Conservation (phyloP, 805 yeast species). For the Candida saitoana region DNA sequence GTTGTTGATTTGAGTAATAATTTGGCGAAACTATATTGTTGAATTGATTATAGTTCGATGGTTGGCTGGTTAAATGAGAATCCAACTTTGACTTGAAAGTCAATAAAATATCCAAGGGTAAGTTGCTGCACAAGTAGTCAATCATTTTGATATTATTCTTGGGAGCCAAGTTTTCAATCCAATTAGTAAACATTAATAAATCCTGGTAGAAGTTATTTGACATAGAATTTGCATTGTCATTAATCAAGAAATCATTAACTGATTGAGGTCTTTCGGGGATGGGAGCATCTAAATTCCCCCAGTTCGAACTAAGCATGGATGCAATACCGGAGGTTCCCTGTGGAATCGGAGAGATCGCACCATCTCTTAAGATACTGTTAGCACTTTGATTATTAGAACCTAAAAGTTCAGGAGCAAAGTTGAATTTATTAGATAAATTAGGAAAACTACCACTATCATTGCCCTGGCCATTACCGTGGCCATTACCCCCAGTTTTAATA, state of each 20-base stretch:
- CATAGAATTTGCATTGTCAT: not conserved
- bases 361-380: not conserved
- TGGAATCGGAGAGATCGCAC: conserved; percentile 1
- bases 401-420: conserved; percentile 3
- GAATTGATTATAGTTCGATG: not conserved
- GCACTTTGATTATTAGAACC: not conserved
- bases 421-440: not conserved
- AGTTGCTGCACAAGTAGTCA: conserved; percentile 48
- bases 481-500: not conserved
- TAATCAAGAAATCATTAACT: conserved; percentile 35
- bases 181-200: conserved; percentile 44
- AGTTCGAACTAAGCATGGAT: conserved; percentile 2
- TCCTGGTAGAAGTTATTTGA: conserved; percentile 46
- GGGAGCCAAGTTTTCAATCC: conserved; percentile 49
- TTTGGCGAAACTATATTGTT: not conserved
- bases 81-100: conserved; percentile 49
- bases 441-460: not conserved
- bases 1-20: conserved; percentile 2
- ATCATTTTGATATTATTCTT: conserved; percentile 50
- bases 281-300: conserved; percentile 6
- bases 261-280: conserved; percentile 40
- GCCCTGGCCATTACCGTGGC: not conserved
- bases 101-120: conserved; percentile 49
- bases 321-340: conserved; percentile 2
- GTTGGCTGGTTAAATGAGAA: conserved; percentile 22